phyloP scores from a whole-genome alignment of 441 rosid genomes.

The Bruguiera hainesii region DNA sequence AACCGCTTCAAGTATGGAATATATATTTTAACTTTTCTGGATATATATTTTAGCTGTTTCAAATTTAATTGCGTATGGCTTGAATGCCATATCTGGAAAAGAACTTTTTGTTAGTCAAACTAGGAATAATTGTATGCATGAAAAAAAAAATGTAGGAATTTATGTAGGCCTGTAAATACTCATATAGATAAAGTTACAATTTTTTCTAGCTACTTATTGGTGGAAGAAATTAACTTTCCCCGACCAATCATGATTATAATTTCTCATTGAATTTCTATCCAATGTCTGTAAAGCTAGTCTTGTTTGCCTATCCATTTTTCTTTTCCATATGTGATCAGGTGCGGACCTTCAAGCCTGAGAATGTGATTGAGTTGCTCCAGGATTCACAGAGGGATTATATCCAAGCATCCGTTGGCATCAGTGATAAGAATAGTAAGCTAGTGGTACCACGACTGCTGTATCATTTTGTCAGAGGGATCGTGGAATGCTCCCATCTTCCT shows the following conservation, averaged over 20 bases:
- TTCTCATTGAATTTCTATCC: background rate
- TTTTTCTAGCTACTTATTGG: too few species aligned
- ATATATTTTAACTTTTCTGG: background rate
- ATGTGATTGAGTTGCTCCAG: slow-evolving; percentile 42
- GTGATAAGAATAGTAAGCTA: slow-evolving; percentile 40
- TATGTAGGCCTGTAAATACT: too few species aligned
- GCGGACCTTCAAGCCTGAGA: slow-evolving; percentile 51
- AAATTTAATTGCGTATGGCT: too few species aligned
- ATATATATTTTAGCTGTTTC: background rate
- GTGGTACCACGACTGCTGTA: slow-evolving; percentile 62
- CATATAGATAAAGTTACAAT: too few species aligned
- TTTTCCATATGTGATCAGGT: slow-evolving; percentile 34
- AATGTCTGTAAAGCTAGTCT: background rate
- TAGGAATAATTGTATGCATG: too few species aligned
- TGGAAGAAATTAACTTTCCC: too few species aligned
- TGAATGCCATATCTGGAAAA: too few species aligned
- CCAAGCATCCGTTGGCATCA: slow-evolving; percentile 54
- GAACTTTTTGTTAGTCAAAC: too few species aligned
- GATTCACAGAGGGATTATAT: slow-evolving; percentile 50
- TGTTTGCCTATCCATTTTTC: background rate
- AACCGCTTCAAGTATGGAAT: slow-evolving; percentile 75
- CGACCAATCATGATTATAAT: too few species aligned
- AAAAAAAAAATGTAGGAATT: too few species aligned
- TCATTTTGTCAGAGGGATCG: slow-evolving; percentile 44
- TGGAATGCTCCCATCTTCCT: slow-evolving; percentile 39